Evolutionary conservation across 306 rosid species (phyloP).

Genomic region (Dicorynia guianensis): DNA sequence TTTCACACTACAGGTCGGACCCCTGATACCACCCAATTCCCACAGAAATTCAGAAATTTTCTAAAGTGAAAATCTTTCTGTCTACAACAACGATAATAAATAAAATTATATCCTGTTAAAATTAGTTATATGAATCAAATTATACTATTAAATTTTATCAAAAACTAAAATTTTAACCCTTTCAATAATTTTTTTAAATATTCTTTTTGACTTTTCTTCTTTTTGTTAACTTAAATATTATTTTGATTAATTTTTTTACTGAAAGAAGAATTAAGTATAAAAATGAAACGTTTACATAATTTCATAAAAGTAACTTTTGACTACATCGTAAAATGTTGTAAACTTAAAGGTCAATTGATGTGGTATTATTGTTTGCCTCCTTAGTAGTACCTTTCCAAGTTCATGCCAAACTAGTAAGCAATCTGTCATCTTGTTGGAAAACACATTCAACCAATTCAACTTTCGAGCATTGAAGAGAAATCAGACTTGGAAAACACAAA

Average conservation of each 20-base stretch:
- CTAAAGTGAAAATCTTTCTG: no score
- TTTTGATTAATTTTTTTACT: no score
- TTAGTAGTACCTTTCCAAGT: constrained; percentile 39
- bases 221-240: no score
- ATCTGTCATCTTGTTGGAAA: constrained; percentile 40
- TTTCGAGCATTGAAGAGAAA: constrained; percentile 25
- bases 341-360: constrained; percentile 44
- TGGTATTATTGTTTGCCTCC: constrained; percentile 40
- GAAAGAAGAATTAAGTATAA: background rate
- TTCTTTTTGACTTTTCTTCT: no score
- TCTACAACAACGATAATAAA: no score
- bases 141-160: no score
- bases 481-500: background rate
- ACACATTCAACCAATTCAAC: constrained; percentile 29
- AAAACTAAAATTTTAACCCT: no score
- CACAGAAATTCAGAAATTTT: constrained; percentile 40
- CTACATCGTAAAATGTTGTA: constrained; percentile 24
- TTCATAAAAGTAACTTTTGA: constrained; percentile 16
- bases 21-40: constrained; percentile 15
- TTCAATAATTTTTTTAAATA: no score
- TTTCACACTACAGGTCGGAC: constrained; percentile 52
- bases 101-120: no score
- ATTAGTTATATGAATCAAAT: no score
- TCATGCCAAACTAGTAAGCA: constrained; percentile 49
- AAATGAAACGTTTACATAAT: constrained; percentile 37